Conservation (phyloP, 2,329 filamentous ascomycete species). For the Ascosphaera acerosa region DNA sequence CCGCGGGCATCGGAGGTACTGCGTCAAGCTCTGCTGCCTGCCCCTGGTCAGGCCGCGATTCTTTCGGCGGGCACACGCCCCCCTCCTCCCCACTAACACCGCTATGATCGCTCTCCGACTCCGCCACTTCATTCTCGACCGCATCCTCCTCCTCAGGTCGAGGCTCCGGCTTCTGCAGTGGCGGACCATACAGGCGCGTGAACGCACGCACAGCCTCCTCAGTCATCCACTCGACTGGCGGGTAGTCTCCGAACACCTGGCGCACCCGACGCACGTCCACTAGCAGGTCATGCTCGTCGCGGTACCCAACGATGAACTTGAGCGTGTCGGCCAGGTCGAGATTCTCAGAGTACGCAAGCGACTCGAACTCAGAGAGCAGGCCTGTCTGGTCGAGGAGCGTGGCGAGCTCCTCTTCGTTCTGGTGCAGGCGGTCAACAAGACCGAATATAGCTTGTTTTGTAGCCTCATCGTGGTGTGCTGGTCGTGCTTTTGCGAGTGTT, state of each 20-base stretch:
- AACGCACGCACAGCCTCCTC: constrained; percentile 50
- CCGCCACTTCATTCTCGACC: constrained; percentile 13
- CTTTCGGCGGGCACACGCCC: constrained; percentile 8
- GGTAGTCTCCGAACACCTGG: constrained; percentile 47
- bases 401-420: constrained; percentile 13
- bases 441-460: constrained; percentile 12
- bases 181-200: constrained; percentile 55
- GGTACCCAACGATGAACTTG: constrained; percentile 10
- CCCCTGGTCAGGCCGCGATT: constrained; percentile 6
- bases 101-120: constrained; percentile 15
- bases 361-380: constrained; percentile 9
- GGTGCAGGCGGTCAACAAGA: constrained; percentile 15
- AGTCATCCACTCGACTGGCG: constrained; percentile 46
- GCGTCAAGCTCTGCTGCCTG: constrained; percentile 6
- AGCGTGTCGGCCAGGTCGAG: constrained; percentile 10
- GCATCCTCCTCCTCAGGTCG: constrained; percentile 12
- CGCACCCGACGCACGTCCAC: constrained; percentile 39
- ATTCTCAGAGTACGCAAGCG: constrained; percentile 8
- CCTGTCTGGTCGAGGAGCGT: constrained; percentile 14
- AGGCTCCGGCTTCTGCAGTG: constrained; percentile 20
- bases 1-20: constrained; percentile 4
- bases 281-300: constrained; percentile 12
- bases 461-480: constrained; percentile 8
- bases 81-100: constrained; percentile 14
- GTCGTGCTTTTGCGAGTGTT: constrained; percentile 4